These are phyloP conservation scores for Leccinum cinnamomeum DNA, from an alignment of 1,284 basidiomycete genomes.

Conservation along the genomic window DNA sequence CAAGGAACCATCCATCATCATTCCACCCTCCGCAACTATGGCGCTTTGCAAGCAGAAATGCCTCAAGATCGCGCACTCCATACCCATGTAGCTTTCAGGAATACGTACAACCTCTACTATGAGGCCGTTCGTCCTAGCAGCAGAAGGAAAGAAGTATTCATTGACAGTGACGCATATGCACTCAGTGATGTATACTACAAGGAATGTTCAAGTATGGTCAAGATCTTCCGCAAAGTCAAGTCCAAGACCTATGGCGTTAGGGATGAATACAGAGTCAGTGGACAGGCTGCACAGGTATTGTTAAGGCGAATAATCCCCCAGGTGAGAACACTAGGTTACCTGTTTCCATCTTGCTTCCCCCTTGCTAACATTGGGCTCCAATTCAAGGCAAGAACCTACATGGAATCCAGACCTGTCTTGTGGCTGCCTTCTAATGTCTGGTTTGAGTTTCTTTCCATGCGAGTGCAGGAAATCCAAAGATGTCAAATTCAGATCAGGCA, in stretches of 20 bases:
- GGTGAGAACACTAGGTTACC: not conserved
- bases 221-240: not conserved
- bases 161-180: constrained; percentile 18
- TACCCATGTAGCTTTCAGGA: constrained; percentile 12
- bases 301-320: constrained; percentile 3
- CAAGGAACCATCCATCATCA: not conserved
- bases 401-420: constrained; percentile 5
- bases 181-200: not conserved
- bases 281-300: constrained; percentile 4
- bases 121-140: constrained; percentile 2
- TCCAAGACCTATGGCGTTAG: constrained; percentile 4
- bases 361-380: not conserved
- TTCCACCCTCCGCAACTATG: not conserved
- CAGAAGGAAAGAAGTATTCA: no score
- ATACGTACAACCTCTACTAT: constrained; percentile 17
- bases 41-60: not conserved
- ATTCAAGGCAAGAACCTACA: not conserved
- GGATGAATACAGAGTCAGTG: constrained; percentile 13
- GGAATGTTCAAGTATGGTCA: not conserved
- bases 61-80: not conserved
- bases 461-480: constrained; percentile 1
- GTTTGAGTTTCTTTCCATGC: constrained; percentile 7
- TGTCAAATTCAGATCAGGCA: constrained; percentile 3
- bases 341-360: not conserved
- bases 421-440: constrained; percentile 11